Conservation (phyloP, 2,329 filamentous ascomycete genomes). For the Magnaporthiopsis incrustans region DNA sequence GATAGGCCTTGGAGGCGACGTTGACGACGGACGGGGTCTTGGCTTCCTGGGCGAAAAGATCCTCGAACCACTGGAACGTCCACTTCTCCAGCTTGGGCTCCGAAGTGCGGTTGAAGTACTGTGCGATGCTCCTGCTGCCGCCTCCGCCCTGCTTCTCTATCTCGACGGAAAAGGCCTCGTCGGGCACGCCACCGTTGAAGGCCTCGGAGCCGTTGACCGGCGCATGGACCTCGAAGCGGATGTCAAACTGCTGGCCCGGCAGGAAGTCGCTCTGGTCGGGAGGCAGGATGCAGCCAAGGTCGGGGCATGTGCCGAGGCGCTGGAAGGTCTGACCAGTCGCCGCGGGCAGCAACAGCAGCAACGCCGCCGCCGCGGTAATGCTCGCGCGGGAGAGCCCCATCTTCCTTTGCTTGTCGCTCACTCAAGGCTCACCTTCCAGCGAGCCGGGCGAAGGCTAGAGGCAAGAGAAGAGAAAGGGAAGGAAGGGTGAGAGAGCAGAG, state of each 20-base stretch:
- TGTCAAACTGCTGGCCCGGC: slow-evolving; percentile 75
- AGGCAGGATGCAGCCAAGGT: slow-evolving; percentile 51
- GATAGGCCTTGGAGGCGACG: slow-evolving; percentile 71
- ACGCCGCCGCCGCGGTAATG: slow-evolving; percentile 2
- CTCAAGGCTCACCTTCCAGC: background rate
- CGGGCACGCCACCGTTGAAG: slow-evolving; percentile 58
- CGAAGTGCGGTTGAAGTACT: slow-evolving; percentile 56
- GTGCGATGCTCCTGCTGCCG: slow-evolving; percentile 44
- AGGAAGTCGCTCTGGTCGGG: slow-evolving; percentile 70
- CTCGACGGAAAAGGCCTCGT: slow-evolving; percentile 68
- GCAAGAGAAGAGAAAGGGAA: background rate
- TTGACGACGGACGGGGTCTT: slow-evolving; percentile 65
- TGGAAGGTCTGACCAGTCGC: slow-evolving; percentile 51
- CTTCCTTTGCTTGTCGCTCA: background rate
- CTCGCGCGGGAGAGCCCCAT: background rate
- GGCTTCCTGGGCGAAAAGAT: slow-evolving; percentile 69
- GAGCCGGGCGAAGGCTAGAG: background rate
- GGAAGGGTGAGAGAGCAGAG: background rate
- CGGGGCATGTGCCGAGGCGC: slow-evolving; percentile 50
- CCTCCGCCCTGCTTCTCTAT: slow-evolving; percentile 55
- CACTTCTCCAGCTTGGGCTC: slow-evolving; percentile 72
- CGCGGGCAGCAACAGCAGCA: slow-evolving; percentile 20
- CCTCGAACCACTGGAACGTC: slow-evolving; percentile 80
- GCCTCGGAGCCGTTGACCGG: slow-evolving; percentile 75
- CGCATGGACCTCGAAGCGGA: slow-evolving; percentile 74